A percentile compares a stretch with the other conserved stretches of the same genome.
Evolutionary conservation across 257 asterid genomes (phyloP).

Genomic region (Capsicum chinense): DNA sequence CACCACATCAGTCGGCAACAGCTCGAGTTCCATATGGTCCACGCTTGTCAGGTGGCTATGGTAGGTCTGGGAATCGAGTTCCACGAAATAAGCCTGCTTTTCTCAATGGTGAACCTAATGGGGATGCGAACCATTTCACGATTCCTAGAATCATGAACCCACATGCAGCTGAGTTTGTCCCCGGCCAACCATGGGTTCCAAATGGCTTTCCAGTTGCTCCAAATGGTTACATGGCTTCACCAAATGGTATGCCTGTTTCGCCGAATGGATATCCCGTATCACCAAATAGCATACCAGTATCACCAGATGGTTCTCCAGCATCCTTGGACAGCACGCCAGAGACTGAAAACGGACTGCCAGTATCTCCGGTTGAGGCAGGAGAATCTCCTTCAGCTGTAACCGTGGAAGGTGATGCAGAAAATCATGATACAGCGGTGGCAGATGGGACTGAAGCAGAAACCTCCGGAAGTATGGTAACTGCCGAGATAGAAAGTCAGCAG

Average conservation of each 20-base stretch:
- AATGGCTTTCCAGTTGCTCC: slow-evolving; percentile 64
- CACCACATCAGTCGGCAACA: slow-evolving; percentile 83
- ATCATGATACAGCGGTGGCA: slow-evolving; percentile 28
- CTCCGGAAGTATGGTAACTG: slow-evolving; percentile 30
- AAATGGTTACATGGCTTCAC: slow-evolving; percentile 60
- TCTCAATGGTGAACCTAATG: slow-evolving; percentile 56
- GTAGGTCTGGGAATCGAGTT: slow-evolving; percentile 64
- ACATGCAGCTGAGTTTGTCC: slow-evolving; percentile 78
- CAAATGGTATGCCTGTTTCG: slow-evolving; percentile 46
- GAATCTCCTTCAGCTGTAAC: slow-evolving; percentile 50
- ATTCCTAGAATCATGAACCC: slow-evolving; percentile 74
- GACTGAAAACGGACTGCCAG: slow-evolving; percentile 46
- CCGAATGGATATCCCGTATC: slow-evolving; percentile 43
- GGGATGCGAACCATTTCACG: slow-evolving; percentile 56
- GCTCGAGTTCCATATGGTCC: slow-evolving; percentile 83
- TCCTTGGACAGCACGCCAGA: slow-evolving; percentile 41
- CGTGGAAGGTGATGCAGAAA: slow-evolving; percentile 45
- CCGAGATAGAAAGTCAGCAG: slow-evolving; percentile 32
- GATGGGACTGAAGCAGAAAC: slow-evolving; percentile 43
- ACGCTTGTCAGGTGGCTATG: slow-evolving; percentile 72
- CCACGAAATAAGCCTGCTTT: slow-evolving; percentile 65
- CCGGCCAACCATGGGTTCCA: slow-evolving; percentile 76
- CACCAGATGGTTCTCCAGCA: slow-evolving; percentile 45
- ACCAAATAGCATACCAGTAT: slow-evolving; percentile 43
- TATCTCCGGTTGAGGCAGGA: slow-evolving; percentile 43